These are phyloP conservation scores for Penicillium paradoxum DNA, from an alignment of 495 filamentous ascomycete genomes.

Conservation along the genomic window DNA sequence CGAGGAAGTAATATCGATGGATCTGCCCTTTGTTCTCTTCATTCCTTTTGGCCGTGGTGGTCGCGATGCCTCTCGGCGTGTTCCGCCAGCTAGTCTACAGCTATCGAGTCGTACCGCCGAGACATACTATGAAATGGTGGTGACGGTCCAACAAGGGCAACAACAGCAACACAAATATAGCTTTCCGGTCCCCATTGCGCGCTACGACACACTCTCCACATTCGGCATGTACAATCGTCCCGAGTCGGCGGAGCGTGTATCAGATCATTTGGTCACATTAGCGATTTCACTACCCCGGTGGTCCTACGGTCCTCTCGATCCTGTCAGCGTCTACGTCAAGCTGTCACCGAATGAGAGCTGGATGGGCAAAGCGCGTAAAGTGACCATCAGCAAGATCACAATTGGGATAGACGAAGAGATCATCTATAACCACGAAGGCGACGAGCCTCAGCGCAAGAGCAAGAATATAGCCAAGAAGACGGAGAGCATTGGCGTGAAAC, in stretches of 20 bases:
- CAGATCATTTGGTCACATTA: conserved; percentile 88
- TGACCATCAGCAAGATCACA: conserved; percentile 91
- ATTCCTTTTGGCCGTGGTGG: conserved; percentile 91
- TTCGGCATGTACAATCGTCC: conserved; percentile 99
- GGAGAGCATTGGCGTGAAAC: conserved; percentile 70
- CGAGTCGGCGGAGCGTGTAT: conserved; percentile 74
- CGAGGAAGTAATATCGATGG: conserved; percentile 92
- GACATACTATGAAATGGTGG: conserved; percentile 94
- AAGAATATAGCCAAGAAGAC: conserved; percentile 81
- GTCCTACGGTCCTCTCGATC: conserved; percentile 95
- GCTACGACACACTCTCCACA: conserved; percentile 95
- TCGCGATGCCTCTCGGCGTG: conserved; percentile 78
- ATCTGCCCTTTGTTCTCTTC: conserved; percentile 93
- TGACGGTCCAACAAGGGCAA: conserved; percentile 87
- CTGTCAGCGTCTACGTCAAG: conserved; percentile 92
- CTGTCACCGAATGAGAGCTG: conserved; percentile 87
- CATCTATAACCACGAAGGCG: conserved; percentile 96
- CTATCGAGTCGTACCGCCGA: conserved; percentile 88
- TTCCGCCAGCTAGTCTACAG: conserved; percentile 89
- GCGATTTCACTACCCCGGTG: conserved; percentile 88
- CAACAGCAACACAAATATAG: conserved; percentile 81
- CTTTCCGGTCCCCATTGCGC: conserved; percentile 83
- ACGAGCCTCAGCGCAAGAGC: conserved; percentile 86
- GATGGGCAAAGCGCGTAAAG: conserved; percentile 81
- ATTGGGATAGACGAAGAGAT: conserved; percentile 96